Conservation (phyloP, 2,329 filamentous ascomycete genomes). For the Coniochaeta prunicola region DNA sequence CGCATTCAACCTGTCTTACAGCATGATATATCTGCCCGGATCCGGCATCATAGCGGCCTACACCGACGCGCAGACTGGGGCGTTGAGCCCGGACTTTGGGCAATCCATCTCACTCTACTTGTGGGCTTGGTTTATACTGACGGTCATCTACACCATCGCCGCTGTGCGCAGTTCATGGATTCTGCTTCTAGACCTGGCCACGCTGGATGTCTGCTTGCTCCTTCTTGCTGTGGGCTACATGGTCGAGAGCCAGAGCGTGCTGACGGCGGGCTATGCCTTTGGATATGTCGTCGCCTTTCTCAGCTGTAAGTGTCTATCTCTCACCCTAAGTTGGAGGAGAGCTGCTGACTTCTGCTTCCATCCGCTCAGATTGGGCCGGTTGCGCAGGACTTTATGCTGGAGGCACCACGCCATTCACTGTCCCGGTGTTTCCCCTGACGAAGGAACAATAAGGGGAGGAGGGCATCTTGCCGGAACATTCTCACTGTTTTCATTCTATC, state of each 20-base stretch:
- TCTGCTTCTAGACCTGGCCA: neutral
- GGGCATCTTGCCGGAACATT: too few relatives aligned
- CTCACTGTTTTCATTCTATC: too few relatives aligned
- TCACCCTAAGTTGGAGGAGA: neutral
- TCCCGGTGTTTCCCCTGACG: neutral
- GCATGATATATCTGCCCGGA: slow-evolving; percentile 1
- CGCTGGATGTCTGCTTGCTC: neutral
- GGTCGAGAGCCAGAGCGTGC: neutral
- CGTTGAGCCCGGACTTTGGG: neutral
- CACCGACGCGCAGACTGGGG: neutral
- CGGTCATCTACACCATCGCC: neutral
- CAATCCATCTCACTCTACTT: neutral
- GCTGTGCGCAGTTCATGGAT: neutral
- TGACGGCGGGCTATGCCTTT: neutral
- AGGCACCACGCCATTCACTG: neutral
- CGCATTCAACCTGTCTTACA: slow-evolving; percentile 1
- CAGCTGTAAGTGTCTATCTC: neutral
- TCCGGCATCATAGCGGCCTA: slow-evolving; percentile 1
- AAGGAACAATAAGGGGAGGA: neutral
- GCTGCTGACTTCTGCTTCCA: neutral
- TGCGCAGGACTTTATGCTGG: slow-evolving; percentile 1
- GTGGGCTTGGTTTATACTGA: slow-evolving; percentile 1
- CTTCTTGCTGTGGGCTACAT: slow-evolving; percentile 1
- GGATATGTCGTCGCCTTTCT: slow-evolving; percentile 1
- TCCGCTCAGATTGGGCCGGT: neutral